phyloP scores from a whole-genome alignment of 306 rosid genomes.

The Echinosophora koreensis region DNA sequence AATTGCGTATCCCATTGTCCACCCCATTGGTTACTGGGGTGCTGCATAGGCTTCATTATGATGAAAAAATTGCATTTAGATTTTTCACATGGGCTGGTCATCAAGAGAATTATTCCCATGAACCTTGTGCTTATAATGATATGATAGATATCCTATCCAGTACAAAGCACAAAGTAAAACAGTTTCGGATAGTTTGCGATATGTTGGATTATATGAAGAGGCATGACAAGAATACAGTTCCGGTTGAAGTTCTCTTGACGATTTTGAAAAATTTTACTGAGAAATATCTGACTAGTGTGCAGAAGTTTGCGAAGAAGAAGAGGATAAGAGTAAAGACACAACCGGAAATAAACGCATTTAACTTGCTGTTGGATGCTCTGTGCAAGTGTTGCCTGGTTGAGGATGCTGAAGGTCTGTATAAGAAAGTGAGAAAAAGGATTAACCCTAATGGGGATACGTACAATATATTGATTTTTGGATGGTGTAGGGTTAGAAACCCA shows the following conservation, averaged over 20 bases:
- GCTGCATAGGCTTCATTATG: slow-evolving; percentile 72
- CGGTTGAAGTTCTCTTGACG: slow-evolving; percentile 68
- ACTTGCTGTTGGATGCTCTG: slow-evolving; percentile 78
- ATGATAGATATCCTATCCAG: slow-evolving; percentile 88
- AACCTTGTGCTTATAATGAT: slow-evolving; percentile 70
- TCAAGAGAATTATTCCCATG: slow-evolving; percentile 79
- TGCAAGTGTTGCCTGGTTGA: slow-evolving; percentile 89
- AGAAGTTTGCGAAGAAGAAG: slow-evolving; percentile 89
- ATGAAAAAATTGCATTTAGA: slow-evolving; percentile 86
- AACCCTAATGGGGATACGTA: slow-evolving; percentile 75
- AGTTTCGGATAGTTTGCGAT: slow-evolving; percentile 87
- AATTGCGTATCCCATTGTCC: slow-evolving; percentile 58
- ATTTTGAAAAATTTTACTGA: slow-evolving; percentile 79
- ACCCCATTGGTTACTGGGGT: slow-evolving; percentile 76
- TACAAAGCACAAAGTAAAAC: slow-evolving; percentile 78
- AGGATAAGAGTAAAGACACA: slow-evolving; percentile 82
- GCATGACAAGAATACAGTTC: slow-evolving; percentile 67
- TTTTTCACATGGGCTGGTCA: slow-evolving; percentile 91
- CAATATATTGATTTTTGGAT: slow-evolving; percentile 82
- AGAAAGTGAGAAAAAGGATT: slow-evolving; percentile 68
- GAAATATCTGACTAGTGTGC: slow-evolving; percentile 78
- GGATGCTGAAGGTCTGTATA: slow-evolving; percentile 75
- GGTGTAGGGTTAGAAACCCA: slow-evolving; percentile 95
- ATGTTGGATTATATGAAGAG: slow-evolving; percentile 91
- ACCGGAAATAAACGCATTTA: slow-evolving; percentile 85